These are phyloP conservation scores for Papilionanthe hybrid DNA, from an alignment of 116 monocot genomes.

Conservation along the genomic window DNA sequence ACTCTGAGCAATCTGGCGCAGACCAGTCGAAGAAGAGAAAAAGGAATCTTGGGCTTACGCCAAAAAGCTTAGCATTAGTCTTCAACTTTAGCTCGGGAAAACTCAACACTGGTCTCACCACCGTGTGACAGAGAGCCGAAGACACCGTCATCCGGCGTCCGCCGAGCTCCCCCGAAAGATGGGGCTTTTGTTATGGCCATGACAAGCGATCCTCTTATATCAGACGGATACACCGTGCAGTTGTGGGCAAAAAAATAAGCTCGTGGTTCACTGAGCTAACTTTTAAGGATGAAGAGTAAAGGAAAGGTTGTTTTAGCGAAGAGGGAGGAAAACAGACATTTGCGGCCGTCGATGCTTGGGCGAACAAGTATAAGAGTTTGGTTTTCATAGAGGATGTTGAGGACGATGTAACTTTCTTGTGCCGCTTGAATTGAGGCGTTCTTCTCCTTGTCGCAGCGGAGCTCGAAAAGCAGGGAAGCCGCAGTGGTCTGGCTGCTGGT, in stretches of 20 bases:
- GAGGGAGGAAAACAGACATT: conserved; percentile 6
- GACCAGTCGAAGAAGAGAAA: conserved; percentile 23
- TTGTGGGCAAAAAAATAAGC: conserved; percentile 6
- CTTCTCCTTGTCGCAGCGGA: conserved; percentile 5
- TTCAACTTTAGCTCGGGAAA: not conserved
- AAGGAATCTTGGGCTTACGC: conserved; percentile 16
- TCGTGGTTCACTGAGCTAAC: not conserved
- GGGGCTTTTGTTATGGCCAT: not conserved
- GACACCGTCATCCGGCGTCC: not conserved
- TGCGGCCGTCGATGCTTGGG: not conserved
- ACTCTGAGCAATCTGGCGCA: conserved; percentile 9
- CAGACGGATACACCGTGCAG: not conserved
- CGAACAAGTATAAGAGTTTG: conserved; percentile 1
- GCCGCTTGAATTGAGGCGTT: not conserved
- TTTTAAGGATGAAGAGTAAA: not conserved
- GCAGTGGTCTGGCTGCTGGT: conserved; percentile 10
- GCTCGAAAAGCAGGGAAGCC: conserved; percentile 19
- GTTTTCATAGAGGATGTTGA: conserved; percentile 10
- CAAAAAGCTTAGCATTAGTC: not conserved
- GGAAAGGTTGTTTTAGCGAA: conserved; percentile 14
- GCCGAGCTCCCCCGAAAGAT: no score
- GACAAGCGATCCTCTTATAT: not conserved
- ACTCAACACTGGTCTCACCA: not conserved
- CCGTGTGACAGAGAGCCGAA: not conserved
- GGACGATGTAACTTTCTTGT: conserved; percentile 4